Evolutionary conservation across 179 eudicot species (phyloP).

Genomic region (Heliamphora pulchella): DNA sequence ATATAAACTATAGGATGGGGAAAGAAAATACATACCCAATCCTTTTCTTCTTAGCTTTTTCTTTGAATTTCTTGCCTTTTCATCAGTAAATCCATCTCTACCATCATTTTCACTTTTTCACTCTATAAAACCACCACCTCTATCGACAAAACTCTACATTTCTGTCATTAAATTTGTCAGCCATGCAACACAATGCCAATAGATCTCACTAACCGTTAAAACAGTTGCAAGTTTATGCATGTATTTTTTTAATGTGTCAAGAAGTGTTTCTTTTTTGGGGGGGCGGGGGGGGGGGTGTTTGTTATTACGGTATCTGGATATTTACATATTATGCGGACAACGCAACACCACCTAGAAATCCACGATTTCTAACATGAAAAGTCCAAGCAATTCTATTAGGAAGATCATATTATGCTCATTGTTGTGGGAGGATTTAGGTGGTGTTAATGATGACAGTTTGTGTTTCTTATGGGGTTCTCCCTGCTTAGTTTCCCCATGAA

Average conservation of each 20-base stretch:
- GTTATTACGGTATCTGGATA: too few species aligned
- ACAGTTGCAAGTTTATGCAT: not conserved
- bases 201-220: not conserved
- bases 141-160: not conserved
- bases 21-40: not conserved
- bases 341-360: not conserved
- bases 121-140: not conserved
- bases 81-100: not conserved
- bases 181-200: not conserved
- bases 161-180: not conserved
- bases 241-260: not conserved
- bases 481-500: too few species aligned
- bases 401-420: not conserved
- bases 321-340: not conserved
- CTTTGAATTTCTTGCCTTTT: too few species aligned
- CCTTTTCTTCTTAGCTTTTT: too few species aligned
- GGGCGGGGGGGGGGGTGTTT: not conserved
- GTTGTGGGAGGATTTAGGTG: not conserved
- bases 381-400: conserved; percentile 4
- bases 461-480: not conserved
- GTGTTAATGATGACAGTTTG: not conserved
- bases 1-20: not conserved
- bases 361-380: not conserved
- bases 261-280: too few species aligned
- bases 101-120: not conserved